Conservation (phyloP, 2,329 filamentous ascomycete genomes). For the Penicillium sp. region DNA sequence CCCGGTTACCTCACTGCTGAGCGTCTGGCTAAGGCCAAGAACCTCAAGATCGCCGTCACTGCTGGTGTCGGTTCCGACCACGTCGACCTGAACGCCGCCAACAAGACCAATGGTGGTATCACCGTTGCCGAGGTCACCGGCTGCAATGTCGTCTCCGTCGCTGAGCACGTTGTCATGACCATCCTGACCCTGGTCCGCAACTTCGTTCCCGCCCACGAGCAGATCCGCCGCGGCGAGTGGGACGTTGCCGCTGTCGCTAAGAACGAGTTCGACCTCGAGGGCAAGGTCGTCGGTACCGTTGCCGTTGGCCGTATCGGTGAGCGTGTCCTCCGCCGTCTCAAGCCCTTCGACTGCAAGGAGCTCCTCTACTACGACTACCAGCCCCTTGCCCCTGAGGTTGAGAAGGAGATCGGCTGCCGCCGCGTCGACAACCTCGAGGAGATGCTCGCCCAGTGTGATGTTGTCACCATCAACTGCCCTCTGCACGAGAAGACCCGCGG, state of each 20-base stretch:
- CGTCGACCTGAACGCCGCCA: slow-evolving; percentile 91
- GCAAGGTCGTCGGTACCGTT: slow-evolving; percentile 95
- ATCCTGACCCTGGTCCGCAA: slow-evolving; percentile 93
- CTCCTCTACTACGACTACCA: slow-evolving; percentile 99
- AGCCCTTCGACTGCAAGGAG: slow-evolving; percentile 99
- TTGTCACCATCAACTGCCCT: slow-evolving; percentile 99
- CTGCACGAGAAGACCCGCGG: slow-evolving; percentile 96
- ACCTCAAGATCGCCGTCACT: slow-evolving; percentile 92
- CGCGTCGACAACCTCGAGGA: slow-evolving; percentile 85
- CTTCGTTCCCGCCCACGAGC: slow-evolving; percentile 95
- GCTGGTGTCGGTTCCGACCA: slow-evolving; percentile 98
- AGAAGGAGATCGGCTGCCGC: slow-evolving; percentile 91
- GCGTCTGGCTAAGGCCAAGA: slow-evolving; percentile 95
- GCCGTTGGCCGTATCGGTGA: slow-evolving; percentile 96
- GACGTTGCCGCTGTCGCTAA: slow-evolving; percentile 91
- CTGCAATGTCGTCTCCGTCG: slow-evolving; percentile 95
- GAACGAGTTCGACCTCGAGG: slow-evolving; percentile 96
- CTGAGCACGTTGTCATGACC: slow-evolving; percentile 99
- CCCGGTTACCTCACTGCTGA: slow-evolving; percentile 94
- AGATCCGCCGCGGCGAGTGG: slow-evolving; percentile 83
- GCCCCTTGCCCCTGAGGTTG: slow-evolving; percentile 71
- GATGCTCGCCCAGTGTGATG: slow-evolving; percentile 84
- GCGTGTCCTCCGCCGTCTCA: slow-evolving; percentile 89
- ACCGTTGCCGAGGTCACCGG: slow-evolving; percentile 97
- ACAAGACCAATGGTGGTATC: slow-evolving; percentile 95